phyloP scores from a whole-genome alignment of 2,329 filamentous ascomycete genomes.

The Diaporthe amygdali region DNA sequence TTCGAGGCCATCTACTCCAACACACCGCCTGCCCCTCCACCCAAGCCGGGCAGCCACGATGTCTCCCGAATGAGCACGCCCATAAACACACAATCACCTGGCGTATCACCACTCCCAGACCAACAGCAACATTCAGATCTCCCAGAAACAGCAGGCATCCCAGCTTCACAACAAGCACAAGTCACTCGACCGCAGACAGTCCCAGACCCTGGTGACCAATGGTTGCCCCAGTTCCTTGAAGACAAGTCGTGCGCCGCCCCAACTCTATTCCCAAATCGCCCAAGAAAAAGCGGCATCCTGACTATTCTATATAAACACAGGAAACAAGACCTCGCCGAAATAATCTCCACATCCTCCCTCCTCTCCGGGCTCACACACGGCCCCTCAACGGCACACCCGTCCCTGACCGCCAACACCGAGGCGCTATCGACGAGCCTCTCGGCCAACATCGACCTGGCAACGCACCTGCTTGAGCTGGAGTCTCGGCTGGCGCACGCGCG shows the following conservation, averaged over 20 bases:
- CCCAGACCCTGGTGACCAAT: conserved; percentile 70
- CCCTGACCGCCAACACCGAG: conserved; percentile 68
- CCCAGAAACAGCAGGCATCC: conserved; percentile 30
- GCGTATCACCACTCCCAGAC: conserved; percentile 42
- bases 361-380: conserved; percentile 77
- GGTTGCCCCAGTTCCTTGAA: conserved; percentile 78
- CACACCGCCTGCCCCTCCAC: conserved; percentile 71
- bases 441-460: conserved; percentile 74
- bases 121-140: conserved; percentile 32
- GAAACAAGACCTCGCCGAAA: conserved; percentile 77
- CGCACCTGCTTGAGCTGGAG: conserved; percentile 66
- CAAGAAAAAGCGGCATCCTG: neutral
- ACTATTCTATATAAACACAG: conserved; percentile 46
- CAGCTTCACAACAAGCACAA: conserved; percentile 33
- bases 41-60: conserved; percentile 74
- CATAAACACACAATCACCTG: conserved; percentile 50
- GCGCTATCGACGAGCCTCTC: conserved; percentile 69
- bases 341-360: conserved; percentile 68
- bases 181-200: conserved; percentile 41
- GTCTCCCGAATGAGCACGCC: conserved; percentile 71
- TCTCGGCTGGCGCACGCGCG: conserved; percentile 64
- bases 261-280: conserved; percentile 20
- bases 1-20: conserved; percentile 48
- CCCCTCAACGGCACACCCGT: conserved; percentile 72
- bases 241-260: conserved; percentile 75